Conservation (phyloP, 2,329 filamentous ascomycete species). For the Raffaelea arxii region DNA sequence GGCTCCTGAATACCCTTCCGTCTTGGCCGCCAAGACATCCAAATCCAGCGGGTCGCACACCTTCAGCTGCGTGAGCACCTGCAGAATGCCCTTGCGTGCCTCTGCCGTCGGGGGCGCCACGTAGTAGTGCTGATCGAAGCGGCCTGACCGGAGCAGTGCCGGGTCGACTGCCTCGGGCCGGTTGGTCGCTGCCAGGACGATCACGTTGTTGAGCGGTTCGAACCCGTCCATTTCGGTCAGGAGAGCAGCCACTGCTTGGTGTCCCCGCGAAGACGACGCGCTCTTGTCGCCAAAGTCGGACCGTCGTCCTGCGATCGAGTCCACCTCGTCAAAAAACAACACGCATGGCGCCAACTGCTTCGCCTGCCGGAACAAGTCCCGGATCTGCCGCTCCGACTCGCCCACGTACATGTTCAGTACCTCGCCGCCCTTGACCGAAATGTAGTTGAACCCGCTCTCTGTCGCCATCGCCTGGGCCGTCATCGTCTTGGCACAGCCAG, state of each 20-base stretch:
- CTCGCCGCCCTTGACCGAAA: slow-evolving; percentile 88
- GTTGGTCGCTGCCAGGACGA: slow-evolving; percentile 87
- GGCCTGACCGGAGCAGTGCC: slow-evolving; percentile 74
- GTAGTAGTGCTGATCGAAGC: slow-evolving; percentile 78
- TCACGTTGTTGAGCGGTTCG: slow-evolving; percentile 70
- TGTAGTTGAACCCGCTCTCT: slow-evolving; percentile 85
- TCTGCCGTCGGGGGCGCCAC: slow-evolving; percentile 68
- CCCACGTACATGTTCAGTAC: slow-evolving; percentile 96
- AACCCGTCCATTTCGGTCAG: slow-evolving; percentile 96
- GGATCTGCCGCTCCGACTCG: slow-evolving; percentile 78
- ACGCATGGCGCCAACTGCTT: slow-evolving; percentile 80
- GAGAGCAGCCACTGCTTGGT: slow-evolving; percentile 82
- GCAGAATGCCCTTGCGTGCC: slow-evolving; percentile 68
- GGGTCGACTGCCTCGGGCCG: slow-evolving; percentile 78
- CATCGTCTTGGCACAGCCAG: slow-evolving; percentile 90
- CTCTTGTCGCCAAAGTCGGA: slow-evolving; percentile 31
- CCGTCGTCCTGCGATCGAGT: slow-evolving; percentile 61
- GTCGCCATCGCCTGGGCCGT: slow-evolving; percentile 86
- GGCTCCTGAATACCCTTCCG: slow-evolving; percentile 76
- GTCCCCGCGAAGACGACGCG: slow-evolving; percentile 32
- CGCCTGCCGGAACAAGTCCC: slow-evolving; percentile 78
- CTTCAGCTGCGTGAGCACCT: slow-evolving; percentile 45
- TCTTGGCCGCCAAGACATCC: slow-evolving; percentile 48
- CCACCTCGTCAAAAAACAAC: slow-evolving; percentile 96
- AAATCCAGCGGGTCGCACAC: slow-evolving; percentile 52